A percentile compares a stretch with the other conserved stretches of the same genome.
phyloP scores from a whole-genome alignment of 805 yeast species.

The Lipomyces yamadae region DNA sequence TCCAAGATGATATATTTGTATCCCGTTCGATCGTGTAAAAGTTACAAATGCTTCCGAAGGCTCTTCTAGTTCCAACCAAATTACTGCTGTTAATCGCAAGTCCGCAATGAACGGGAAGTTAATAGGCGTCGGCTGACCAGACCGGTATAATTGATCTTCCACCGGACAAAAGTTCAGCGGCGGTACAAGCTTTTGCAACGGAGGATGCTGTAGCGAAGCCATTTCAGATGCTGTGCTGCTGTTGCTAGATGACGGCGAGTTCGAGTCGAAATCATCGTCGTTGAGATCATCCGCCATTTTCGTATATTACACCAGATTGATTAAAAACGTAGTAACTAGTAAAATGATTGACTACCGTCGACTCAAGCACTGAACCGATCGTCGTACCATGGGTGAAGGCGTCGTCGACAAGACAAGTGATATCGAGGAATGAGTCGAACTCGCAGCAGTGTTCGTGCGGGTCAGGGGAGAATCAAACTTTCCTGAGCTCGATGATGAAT shows the following conservation, averaged over 20 bases:
- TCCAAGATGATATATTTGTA: conserved; percentile 81
- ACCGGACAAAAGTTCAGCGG: conserved; percentile 96
- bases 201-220: conserved; percentile 54
- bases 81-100: conserved; percentile 73
- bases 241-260: conserved; percentile 37
- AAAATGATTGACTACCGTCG: not conserved
- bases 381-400: not conserved
- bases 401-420: not conserved
- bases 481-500: not conserved
- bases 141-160: conserved; percentile 80
- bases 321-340: not conserved
- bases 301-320: not conserved
- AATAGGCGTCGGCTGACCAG: conserved; percentile 94
- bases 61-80: conserved; percentile 96
- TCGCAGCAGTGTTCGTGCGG: no score
- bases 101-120: conserved; percentile 84
- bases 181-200: conserved; percentile 76
- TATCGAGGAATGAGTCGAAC: not conserved
- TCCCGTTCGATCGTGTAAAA: conserved; percentile 73
- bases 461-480: not conserved
- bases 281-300: conserved; percentile 33
- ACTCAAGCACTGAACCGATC: not conserved
- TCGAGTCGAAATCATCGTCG: conserved; percentile 38
- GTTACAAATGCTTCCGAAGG: conserved; percentile 87
- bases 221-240: conserved; percentile 33